phyloP scores from a whole-genome alignment of 2,329 filamentous ascomycete genomes.

The Fusarium bactridioides region DNA sequence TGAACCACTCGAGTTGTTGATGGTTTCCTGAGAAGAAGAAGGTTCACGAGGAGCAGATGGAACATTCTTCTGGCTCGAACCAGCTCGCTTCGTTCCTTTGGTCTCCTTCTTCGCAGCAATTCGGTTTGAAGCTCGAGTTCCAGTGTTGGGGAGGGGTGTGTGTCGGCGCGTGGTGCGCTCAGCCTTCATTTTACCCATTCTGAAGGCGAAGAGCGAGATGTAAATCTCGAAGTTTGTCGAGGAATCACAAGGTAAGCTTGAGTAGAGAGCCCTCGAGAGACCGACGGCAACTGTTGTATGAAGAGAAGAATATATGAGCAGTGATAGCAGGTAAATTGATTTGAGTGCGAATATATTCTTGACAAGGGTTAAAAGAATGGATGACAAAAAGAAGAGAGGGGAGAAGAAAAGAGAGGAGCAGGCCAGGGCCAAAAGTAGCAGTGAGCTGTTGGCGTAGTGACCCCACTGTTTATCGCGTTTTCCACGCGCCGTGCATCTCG shows the following conservation, averaged over 20 bases:
- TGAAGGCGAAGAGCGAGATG: neutral
- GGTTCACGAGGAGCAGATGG: neutral
- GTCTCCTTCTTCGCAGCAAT: neutral
- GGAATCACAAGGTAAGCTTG: neutral
- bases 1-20: neutral
- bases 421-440: no score
- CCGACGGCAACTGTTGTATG: neutral
- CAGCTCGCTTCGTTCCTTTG: neutral
- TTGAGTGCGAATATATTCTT: slow-evolving; percentile 15
- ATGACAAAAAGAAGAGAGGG: slow-evolving; percentile 5
- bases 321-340: neutral
- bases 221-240: neutral
- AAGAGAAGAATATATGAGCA: neutral
- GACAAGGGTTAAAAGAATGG: neutral
- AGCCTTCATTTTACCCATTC: slow-evolving; percentile 14
- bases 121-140: neutral
- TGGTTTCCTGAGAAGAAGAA: neutral
- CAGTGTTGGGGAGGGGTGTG: neutral
- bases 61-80: neutral
- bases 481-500: neutral
- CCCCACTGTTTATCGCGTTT: neutral
- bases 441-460: neutral
- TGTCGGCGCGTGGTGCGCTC: neutral
- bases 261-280: neutral
- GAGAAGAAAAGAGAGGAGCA: neutral